Evolutionary conservation across 768 basidiomycete species (phyloP).

Genomic region (Coprinopsis sp.): DNA sequence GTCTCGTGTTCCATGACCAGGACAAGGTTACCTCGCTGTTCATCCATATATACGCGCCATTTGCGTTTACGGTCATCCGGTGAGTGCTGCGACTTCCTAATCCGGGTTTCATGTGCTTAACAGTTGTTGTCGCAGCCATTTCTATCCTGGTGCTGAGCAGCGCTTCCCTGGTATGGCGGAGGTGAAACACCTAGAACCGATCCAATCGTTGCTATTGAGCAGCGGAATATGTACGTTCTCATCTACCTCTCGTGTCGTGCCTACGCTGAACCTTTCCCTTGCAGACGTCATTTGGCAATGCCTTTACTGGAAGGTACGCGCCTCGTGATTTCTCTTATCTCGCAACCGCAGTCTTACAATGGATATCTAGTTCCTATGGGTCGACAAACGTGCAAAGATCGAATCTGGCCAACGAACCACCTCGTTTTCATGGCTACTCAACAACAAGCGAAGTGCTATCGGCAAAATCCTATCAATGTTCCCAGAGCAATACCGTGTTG

Average conservation of each 20-base stretch:
- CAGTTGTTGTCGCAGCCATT: conserved; percentile 57
- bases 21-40: conserved; percentile 97
- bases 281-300: conserved; percentile 90
- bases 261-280: conserved; percentile 13
- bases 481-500: conserved; percentile 56
- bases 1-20: conserved; percentile 93
- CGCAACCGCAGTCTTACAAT: conserved; percentile 2
- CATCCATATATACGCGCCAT: conserved; percentile 90
- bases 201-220: conserved; percentile 70
- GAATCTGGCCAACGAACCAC: conserved; percentile 88
- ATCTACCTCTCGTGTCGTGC: neutral
- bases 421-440: conserved; percentile 83
- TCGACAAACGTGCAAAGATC: conserved; percentile 86
- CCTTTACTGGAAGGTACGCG: conserved; percentile 81
- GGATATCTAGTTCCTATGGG: conserved; percentile 64
- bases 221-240: conserved; percentile 72
- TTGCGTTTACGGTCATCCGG: conserved; percentile 90
- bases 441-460: conserved; percentile 82
- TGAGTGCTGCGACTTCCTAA: conserved; percentile 28
- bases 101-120: neutral
- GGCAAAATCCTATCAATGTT: conserved; percentile 64
- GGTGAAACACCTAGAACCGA: conserved; percentile 66
- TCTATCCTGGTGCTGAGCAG: conserved; percentile 71
- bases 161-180: conserved; percentile 83
- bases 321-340: neutral